Base-by-base conservation (phyloP, 164 flowering plant genomes). In the Nymphaea colorata region DNA sequence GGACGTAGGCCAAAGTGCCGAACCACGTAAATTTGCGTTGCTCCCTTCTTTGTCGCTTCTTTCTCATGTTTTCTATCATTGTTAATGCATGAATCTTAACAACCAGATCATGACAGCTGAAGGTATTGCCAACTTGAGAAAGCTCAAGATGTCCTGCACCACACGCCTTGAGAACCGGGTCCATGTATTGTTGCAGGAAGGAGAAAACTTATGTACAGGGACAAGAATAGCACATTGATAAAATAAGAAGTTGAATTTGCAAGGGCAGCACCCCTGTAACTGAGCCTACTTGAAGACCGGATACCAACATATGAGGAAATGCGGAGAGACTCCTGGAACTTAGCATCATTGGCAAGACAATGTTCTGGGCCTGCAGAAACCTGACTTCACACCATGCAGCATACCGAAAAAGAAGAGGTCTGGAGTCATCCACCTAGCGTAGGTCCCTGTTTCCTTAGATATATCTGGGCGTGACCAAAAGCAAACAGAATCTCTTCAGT, bases 391-490 rank as follows among this genome's bases (percentile, higher is more conserved):
- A 64, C 72, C 64, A 15, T 73, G 76, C 16, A 69, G 69, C 14
- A 66, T 51, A 17, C 66, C 72, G 47, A 45, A 73, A 42, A 72
- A 71, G 61, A 73, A 73, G 47, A 69, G 18, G 66, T 63, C 15
- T 3, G 76, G 76, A 18, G 66, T 73, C 76, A 73, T 69, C 69
- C 68, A 73, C 10, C 69, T 71, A 57, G 72, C 72, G 53, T 73
- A 73, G 6, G 17, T 10, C 43, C 66, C 72, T 12, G 76, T 72
- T 62, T 16, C 66, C 16, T 4, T 8, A 42, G 76, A 66, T 65
- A 73, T 69, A 60, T 69, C 76, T 61, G 66, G 71, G 36, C 72
- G 53, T 73, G 76, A 44, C 76, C 72, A 10, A 65, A 2, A 51
- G 41, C 51, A 15, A 65, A 1, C 14, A 73, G 76, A 43, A 73